phyloP scores from a whole-genome alignment of 805 yeast genomes.

The Metschnikowia dekortorum region DNA sequence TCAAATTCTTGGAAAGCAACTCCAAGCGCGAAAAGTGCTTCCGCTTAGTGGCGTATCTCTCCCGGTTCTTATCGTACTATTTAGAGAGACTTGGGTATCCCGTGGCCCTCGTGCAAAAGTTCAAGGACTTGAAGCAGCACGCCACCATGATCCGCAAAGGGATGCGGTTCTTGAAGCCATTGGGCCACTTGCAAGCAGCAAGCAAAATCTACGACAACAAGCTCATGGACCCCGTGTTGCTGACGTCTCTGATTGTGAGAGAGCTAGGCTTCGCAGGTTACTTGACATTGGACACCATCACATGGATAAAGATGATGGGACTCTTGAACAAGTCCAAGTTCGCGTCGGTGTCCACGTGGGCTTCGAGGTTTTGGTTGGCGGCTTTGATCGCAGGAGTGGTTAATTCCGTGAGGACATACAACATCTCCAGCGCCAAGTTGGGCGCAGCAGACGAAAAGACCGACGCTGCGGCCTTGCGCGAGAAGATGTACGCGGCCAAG shows the following conservation, averaged over 20 bases:
- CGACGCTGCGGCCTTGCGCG: constrained; percentile 33
- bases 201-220: constrained; percentile 65
- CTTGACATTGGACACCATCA: constrained; percentile 58
- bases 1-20: constrained; percentile 60
- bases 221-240: constrained; percentile 56
- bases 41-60: constrained; percentile 75
- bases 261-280: constrained; percentile 62
- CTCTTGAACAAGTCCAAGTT: constrained; percentile 46
- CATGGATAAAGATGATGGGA: constrained; percentile 57
- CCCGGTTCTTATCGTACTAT: constrained; percentile 66
- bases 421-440: constrained; percentile 40
- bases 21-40: constrained; percentile 78
- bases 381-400: constrained; percentile 62
- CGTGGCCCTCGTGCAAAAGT: constrained; percentile 41
- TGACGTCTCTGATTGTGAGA: constrained; percentile 49
- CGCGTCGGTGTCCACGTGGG: constrained; percentile 49
- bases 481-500: constrained; percentile 46
- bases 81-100: constrained; percentile 53
- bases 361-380: constrained; percentile 72
- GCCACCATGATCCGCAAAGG: constrained; percentile 75
- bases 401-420: constrained; percentile 54
- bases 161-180: constrained; percentile 77
- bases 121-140: constrained; percentile 55
- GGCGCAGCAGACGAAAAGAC: constrained; percentile 23
- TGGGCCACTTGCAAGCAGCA: constrained; percentile 67